Base-by-base conservation (phyloP, 208 protist genomes). In the Leishmania lainsoni region DNA sequence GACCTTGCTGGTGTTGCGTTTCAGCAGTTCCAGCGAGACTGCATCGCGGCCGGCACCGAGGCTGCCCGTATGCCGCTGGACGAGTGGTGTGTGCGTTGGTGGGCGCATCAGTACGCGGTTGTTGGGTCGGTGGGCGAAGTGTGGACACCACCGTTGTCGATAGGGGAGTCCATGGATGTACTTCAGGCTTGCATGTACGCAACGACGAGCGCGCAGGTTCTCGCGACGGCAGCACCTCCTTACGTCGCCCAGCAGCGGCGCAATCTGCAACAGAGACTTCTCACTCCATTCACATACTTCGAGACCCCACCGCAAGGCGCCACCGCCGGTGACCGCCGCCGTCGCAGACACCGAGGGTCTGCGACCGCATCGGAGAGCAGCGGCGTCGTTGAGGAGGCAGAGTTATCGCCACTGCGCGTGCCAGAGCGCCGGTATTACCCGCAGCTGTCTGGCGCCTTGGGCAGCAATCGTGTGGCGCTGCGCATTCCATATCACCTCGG, bases 401-500 rank as follows among this genome's bases (percentile, higher is more conserved):
- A 54, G 29, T 5, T 39, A 54, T 48, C 73, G 56, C 35, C 52
- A 35, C 54, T 77, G 16, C 73, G 52, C 56, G 54, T 32, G 35
- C 35, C 49, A 12, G 10, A 75, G 2, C 81, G 81, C 8, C 81
- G 81, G 26, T 84, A 70, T 32, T 56, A 22, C 3, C 81, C 75
- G 12, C 81, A 65, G 3, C 75, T 84, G 1, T 29, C 71, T 20
- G 83, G 86, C 5, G 79, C 75, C 4, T 75, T 85, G 6, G 77
- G 83, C 10, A 80, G 72, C 14, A 78, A 83, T 61, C 86, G 81
- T 56, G 2, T 42, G 17, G 59, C 73, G 52, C 76, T 92, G 61
- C 91, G 91, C 73, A 84, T 94, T 80, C 91, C 88, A 3, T 94
- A 87, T 76, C 83, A 86, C 71, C 84, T 94, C 39, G 89, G 91